Base-by-base conservation (phyloP, 352 stramenopile species). In the Peronospora farinosa region DNA sequence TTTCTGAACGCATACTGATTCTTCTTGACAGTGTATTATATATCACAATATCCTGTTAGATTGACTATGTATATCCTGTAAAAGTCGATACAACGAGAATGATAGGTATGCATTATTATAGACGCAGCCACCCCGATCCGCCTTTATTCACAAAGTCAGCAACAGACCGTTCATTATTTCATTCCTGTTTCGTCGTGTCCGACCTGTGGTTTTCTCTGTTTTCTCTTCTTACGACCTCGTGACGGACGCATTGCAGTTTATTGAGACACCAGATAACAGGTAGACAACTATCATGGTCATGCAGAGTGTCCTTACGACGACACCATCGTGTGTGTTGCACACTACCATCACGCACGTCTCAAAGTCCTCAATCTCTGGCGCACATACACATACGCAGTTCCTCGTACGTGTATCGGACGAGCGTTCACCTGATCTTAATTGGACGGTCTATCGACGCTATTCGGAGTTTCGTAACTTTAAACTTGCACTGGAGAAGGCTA, bases 401-500 rank as follows among this genome's bases (percentile, higher is more conserved):
- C 62, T 91, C 35, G 83, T 94, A 57, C 69, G 78, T 62, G 83
- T 94, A 32, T 89, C 78, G 41, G 83, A 94, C 47, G 77, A 88
- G 52, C 83, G 83, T 54, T 80, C 63, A 11, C 61, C 71, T 0
- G 69, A 67, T 6, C 69, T 88, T 39, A 67, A 88, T 42, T 94
- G 83, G 83, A 87, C 74, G 21, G 79, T 94, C 44, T 88, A 90
- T 61, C 77, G 82, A 2, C 80, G 83, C 41, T 94, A 80, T 67
- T 91, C 78, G 13, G 83, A 92, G 63, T 94, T 94, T 54, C 83
- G 81, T 32, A 68, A 69, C 19, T 76, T 94, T 56, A 76, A 78
- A 16, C 49, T 84, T 35, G 70, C 66, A 15, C 65, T 92, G 25
- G 74, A 84, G 36, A 66, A 78, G 5, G 81, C 80, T 17, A 54